Percentiles rank a stretch among this genome's conserved stretches.
These are phyloP conservation scores for Wickerhamiella cacticola DNA, from an alignment of 805 yeast species.

Conservation along the genomic window DNA sequence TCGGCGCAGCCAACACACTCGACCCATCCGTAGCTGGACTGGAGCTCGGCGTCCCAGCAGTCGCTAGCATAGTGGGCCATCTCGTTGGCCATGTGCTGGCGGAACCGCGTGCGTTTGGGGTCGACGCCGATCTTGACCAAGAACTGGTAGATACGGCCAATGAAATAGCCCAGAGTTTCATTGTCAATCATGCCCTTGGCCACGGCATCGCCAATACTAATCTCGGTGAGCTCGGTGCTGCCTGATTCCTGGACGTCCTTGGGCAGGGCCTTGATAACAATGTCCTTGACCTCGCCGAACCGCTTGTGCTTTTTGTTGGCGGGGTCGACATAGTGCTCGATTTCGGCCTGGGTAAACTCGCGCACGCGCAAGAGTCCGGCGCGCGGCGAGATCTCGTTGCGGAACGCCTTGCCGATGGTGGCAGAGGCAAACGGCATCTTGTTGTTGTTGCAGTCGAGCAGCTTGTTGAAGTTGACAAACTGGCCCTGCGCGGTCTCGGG, in stretches of 20 bases:
- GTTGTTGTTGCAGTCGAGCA: constrained; percentile 87
- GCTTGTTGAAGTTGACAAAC: constrained; percentile 85
- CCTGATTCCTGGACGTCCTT: constrained; percentile 83
- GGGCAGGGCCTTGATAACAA: constrained; percentile 68
- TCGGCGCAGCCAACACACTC: constrained; percentile 99
- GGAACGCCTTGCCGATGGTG: constrained; percentile 94
- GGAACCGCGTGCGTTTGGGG: constrained; percentile 70
- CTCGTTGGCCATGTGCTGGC: constrained; percentile 97
- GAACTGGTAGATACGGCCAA: constrained; percentile 84
- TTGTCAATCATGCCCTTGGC: constrained; percentile 79
- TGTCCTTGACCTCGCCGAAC: constrained; percentile 62
- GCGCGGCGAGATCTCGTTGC: constrained; percentile 98
- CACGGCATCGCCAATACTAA: constrained; percentile 86
- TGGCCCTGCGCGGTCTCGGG: constrained; percentile 99
- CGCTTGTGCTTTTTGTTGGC: constrained; percentile 68
- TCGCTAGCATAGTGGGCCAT: constrained; percentile 99
- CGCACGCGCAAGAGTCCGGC: constrained; percentile 96
- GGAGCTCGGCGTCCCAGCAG: constrained; percentile 99
- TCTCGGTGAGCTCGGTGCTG: constrained; percentile 48
- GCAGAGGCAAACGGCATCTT: constrained; percentile 99
- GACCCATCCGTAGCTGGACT: constrained; percentile 96
- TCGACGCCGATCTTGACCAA: constrained; percentile 85
- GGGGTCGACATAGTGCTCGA: constrained; percentile 97
- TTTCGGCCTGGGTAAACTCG: constrained; percentile 98
- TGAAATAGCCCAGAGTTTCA: constrained; percentile 91